Percentiles rank a stretch among this genome's conserved stretches.
Conservation (phyloP, 2,329 filamentous ascomycete genomes). For the Bertia moriformis region DNA sequence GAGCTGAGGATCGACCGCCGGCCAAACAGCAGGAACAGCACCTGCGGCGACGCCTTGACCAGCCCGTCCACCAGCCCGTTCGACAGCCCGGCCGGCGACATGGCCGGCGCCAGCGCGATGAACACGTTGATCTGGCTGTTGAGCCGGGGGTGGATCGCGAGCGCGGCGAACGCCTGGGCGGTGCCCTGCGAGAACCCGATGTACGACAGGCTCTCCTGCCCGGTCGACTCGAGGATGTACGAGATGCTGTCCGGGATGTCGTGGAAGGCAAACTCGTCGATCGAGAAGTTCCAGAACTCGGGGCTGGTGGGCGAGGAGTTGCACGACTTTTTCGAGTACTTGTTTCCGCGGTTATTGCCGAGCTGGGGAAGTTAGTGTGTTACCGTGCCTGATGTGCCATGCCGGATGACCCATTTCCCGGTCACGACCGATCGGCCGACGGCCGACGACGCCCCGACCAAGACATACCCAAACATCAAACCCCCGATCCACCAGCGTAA, state of each 20-base stretch:
- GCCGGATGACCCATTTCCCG: too few species aligned
- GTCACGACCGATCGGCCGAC: background rate
- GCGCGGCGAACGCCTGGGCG: conserved; percentile 84
- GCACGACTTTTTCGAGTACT: conserved; percentile 92
- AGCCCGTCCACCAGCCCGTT: conserved; percentile 86
- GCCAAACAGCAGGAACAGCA: conserved; percentile 85
- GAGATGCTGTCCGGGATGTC: conserved; percentile 91
- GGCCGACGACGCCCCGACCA: background rate
- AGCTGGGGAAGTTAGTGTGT: conserved; percentile 41
- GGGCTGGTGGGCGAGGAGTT: conserved; percentile 58
- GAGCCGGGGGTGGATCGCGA: conserved; percentile 80
- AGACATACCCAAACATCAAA: conserved; percentile 81
- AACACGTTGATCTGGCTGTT: conserved; percentile 93
- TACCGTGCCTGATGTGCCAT: conserved; percentile 8
- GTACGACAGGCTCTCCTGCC: conserved; percentile 75
- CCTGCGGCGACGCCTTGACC: conserved; percentile 81
- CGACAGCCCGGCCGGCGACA: conserved; percentile 82
- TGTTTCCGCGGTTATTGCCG: conserved; percentile 95
- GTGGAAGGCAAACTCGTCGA: conserved; percentile 94
- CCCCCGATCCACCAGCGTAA: conserved; percentile 74
- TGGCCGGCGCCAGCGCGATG: conserved; percentile 86
- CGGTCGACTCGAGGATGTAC: conserved; percentile 75
- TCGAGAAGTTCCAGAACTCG: conserved; percentile 93
- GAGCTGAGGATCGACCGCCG: conserved; percentile 81
- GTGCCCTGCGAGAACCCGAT: conserved; percentile 96